phyloP scores from a whole-genome alignment of 176 grass and related monocot species.

The Oryza brachyantha region DNA sequence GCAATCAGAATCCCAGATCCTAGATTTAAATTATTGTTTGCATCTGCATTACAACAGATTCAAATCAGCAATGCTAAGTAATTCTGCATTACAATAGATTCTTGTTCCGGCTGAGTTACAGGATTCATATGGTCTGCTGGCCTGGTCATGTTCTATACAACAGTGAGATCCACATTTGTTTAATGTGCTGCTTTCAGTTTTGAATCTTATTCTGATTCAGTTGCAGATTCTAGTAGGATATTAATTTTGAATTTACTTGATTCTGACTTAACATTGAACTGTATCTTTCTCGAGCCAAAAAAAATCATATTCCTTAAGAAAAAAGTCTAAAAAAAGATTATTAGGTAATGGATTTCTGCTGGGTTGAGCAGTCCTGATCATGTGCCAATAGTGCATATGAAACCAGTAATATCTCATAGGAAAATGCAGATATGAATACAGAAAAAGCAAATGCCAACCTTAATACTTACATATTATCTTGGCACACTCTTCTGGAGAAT shows the following conservation, averaged over 20 bases:
- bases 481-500: conserved; percentile 85
- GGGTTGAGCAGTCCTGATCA: neutral
- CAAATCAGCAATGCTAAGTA: neutral
- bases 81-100: conserved; percentile 25
- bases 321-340: neutral
- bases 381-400: neutral
- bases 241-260: neutral
- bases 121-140: neutral
- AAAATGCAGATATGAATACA: neutral
- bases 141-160: neutral
- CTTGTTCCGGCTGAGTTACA: neutral
- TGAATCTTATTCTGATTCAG: neutral
- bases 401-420: neutral
- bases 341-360: neutral
- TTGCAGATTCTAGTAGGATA: neutral
- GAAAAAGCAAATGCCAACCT: neutral
- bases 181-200: neutral
- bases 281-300: neutral
- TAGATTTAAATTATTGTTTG: conserved; percentile 67
- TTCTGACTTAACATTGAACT: neutral
- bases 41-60: conserved; percentile 46
- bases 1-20: conserved; percentile 80
- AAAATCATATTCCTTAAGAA: too few relatives aligned
- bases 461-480: conserved; percentile 69
- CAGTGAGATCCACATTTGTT: neutral